phyloP scores from a whole-genome alignment of 495 filamentous ascomycete genomes.

The Hypoxylon perforatum region DNA sequence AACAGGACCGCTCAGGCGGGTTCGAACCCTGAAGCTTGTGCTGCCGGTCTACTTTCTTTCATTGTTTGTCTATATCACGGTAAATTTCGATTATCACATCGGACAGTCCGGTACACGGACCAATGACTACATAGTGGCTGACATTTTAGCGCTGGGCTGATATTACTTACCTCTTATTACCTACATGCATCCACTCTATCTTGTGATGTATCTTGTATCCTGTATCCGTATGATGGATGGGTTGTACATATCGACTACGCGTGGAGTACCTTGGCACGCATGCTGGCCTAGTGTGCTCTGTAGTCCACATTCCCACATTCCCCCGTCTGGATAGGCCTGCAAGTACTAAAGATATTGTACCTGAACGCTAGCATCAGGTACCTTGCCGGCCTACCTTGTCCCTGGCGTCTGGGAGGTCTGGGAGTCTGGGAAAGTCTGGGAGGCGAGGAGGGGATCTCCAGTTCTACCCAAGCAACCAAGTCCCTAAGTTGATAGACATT shows the following conservation, averaged over 20 bases:
- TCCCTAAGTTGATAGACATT: neutral
- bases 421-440: neutral
- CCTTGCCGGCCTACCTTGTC: slow-evolving; percentile 7
- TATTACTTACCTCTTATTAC: slow-evolving; percentile 16
- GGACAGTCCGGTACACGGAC: slow-evolving; percentile 10
- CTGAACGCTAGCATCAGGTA: slow-evolving; percentile 17
- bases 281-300: neutral
- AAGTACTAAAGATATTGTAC: slow-evolving; percentile 4
- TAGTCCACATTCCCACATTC: no score
- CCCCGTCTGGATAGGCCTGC: slow-evolving; percentile 25
- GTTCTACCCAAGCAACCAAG: slow-evolving; percentile 23
- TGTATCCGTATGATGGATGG: slow-evolving; percentile 3
- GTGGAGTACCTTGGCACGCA: slow-evolving; percentile 25
- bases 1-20: slow-evolving; percentile 11
- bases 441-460: slow-evolving; percentile 30
- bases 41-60: neutral
- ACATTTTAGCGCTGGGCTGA: slow-evolving; percentile 29
- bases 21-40: slow-evolving; percentile 6
- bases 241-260: slow-evolving; percentile 32
- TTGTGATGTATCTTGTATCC: neutral
- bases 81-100: slow-evolving; percentile 1
- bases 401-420: neutral
- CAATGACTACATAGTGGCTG: slow-evolving; percentile 4
- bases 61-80: neutral
- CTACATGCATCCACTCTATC: slow-evolving; percentile 11